phyloP scores from a whole-genome alignment of 257 asterid genomes.

The Primulina huaijiensis region DNA sequence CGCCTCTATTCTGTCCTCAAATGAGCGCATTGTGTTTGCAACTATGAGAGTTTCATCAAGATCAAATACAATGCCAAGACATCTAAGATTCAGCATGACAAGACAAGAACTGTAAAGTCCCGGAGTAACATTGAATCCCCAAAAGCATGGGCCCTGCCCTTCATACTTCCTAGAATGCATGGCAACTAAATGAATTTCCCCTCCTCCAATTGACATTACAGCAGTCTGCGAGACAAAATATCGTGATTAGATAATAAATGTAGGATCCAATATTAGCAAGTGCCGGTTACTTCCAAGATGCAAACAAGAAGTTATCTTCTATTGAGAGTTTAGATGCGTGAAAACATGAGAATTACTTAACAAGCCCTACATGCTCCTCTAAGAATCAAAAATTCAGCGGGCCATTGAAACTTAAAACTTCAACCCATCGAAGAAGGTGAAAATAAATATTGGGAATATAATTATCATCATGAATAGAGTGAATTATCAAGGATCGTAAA shows the following conservation, averaged over 20 bases:
- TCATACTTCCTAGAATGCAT: slow-evolving; percentile 76
- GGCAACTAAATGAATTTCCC: slow-evolving; percentile 90
- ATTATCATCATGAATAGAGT: slow-evolving; percentile 10
- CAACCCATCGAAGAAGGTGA: slow-evolving; percentile 1
- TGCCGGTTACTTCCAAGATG: slow-evolving; percentile 6
- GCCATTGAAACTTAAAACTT: background rate
- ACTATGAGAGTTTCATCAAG: slow-evolving; percentile 85
- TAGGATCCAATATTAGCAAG: slow-evolving; percentile 1
- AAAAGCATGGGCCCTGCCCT: slow-evolving; percentile 68
- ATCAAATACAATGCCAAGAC: slow-evolving; percentile 96
- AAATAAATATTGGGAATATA: background rate
- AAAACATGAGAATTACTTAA: background rate
- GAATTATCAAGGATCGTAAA: slow-evolving; percentile 7
- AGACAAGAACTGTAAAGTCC: slow-evolving; percentile 81
- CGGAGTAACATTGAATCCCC: slow-evolving; percentile 77
- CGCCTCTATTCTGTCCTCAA: slow-evolving; percentile 88
- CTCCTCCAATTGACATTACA: slow-evolving; percentile 62
- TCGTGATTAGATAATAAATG: slow-evolving; percentile 16
- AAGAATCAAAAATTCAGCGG: background rate
- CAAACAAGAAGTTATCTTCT: slow-evolving; percentile 1
- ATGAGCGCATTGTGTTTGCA: slow-evolving; percentile 77
- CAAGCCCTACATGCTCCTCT: background rate
- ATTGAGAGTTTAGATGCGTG: background rate
- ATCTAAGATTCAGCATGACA: slow-evolving; percentile 87
- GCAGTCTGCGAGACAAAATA: slow-evolving; percentile 58